These are phyloP conservation scores for Triglochin maritima DNA, from an alignment of 106 monocot genomes.

Conservation along the genomic window DNA sequence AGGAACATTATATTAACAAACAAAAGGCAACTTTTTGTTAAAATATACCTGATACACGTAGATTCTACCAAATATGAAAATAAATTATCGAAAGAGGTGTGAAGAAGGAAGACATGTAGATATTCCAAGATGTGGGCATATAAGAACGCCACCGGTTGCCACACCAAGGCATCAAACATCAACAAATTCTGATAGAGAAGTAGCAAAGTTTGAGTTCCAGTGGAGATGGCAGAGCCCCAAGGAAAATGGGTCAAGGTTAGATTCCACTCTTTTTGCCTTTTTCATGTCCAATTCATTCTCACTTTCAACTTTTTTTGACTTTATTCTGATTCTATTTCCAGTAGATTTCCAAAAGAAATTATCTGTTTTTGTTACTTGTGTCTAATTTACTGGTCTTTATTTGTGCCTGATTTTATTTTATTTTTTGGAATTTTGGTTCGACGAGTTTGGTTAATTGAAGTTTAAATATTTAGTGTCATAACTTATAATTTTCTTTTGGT, in stretches of 20 bases:
- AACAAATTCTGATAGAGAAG: too few relatives aligned
- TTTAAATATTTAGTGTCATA: not conserved
- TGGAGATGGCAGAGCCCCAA: slow-evolving; percentile 2
- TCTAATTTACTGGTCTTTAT: not conserved
- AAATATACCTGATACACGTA: too few relatives aligned
- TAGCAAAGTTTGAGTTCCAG: too few relatives aligned
- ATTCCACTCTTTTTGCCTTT: not conserved
- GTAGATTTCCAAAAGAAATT: not conserved
- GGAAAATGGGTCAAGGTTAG: slow-evolving; percentile 24
- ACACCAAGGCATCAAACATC: too few relatives aligned
- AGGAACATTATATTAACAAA: too few relatives aligned
- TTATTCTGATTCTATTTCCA: not conserved
- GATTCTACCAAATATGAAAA: too few relatives aligned
- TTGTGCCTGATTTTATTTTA: not conserved
- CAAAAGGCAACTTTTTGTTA: too few relatives aligned
- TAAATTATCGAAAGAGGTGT: too few relatives aligned
- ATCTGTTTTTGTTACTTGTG: not conserved
- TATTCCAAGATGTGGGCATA: too few relatives aligned
- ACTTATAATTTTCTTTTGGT: too few relatives aligned
- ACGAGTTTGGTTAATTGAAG: not conserved
- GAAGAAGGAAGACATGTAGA: too few relatives aligned
- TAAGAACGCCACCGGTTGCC: too few relatives aligned
- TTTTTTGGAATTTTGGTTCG: not conserved
- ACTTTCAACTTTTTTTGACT: not conserved
- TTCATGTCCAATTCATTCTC: not conserved